Evolutionary conservation across 495 filamentous ascomycete species (phyloP).

Genomic region (Aspergillus baeticus): DNA sequence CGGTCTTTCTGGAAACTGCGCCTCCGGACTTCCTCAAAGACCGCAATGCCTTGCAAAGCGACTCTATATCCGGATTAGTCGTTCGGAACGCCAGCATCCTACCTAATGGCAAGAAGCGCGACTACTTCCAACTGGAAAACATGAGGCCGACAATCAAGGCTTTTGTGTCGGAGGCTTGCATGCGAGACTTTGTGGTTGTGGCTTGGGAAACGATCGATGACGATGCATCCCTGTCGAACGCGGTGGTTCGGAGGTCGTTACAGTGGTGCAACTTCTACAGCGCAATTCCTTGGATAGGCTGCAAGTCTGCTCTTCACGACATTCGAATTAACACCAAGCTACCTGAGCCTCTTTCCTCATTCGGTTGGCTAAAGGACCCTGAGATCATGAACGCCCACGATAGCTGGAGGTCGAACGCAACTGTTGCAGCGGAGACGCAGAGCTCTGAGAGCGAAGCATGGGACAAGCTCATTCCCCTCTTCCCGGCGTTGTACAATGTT

Average conservation of each 20-base stretch:
- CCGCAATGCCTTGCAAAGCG: conserved; percentile 32
- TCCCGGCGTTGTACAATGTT: conserved; percentile 27
- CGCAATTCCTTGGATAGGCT: conserved; percentile 50
- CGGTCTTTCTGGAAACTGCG: conserved; percentile 49
- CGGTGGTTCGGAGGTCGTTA: conserved; percentile 50
- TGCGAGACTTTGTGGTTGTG: conserved; percentile 45
- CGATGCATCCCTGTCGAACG: conserved; percentile 43
- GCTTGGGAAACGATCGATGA: conserved; percentile 58
- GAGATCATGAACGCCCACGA: conserved; percentile 53
- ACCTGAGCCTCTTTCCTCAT: conserved; percentile 49
- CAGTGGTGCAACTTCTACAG: conserved; percentile 60
- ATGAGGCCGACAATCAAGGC: conserved; percentile 49
- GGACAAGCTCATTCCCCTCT: conserved; percentile 26
- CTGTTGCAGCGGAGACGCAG: conserved; percentile 23
- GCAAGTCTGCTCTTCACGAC: conserved; percentile 40
- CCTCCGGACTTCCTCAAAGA: conserved; percentile 49
- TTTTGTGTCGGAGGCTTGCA: conserved; percentile 52
- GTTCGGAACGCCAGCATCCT: conserved; percentile 51
- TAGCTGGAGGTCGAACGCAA: conserved; percentile 45
- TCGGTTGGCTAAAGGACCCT: conserved; percentile 56
- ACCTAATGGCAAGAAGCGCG: conserved; percentile 43
- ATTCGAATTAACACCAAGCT: conserved; percentile 33
- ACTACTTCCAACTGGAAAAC: conserved; percentile 47
- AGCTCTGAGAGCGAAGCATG: conserved; percentile 21
- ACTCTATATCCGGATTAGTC: conserved; percentile 43